A percentile compares a stretch with the other conserved stretches of the same genome.
phyloP scores from a whole-genome alignment of 768 basidiomycete species.

The Lactarius sanguifluus region DNA sequence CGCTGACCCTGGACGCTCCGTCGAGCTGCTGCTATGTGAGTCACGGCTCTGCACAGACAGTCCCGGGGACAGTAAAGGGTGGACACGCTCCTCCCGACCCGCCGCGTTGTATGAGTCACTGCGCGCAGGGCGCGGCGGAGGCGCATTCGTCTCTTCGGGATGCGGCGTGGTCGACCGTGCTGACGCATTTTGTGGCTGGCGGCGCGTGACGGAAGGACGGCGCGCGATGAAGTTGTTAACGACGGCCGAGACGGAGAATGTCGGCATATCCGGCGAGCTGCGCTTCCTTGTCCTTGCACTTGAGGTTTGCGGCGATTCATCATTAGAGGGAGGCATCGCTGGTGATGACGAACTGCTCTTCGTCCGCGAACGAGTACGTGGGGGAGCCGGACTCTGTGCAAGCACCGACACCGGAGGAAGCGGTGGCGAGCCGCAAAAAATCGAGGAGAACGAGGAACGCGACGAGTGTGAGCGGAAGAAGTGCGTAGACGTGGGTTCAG shows the following conservation, averaged over 20 bases:
- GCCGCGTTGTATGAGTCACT: slow-evolving; percentile 26
- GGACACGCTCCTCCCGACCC: slow-evolving; percentile 24
- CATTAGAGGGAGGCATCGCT: background rate
- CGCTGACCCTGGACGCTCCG: slow-evolving; percentile 23
- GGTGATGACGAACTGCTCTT: slow-evolving; percentile 12
- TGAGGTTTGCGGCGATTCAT: slow-evolving; percentile 3
- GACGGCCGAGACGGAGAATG: slow-evolving; percentile 47
- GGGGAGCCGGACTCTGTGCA: background rate
- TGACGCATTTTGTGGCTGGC: slow-evolving; percentile 12
- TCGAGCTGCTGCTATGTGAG: slow-evolving; percentile 24
- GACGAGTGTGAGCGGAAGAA: slow-evolving; percentile 49
- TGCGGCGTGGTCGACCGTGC: slow-evolving; percentile 9
- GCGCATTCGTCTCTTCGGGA: slow-evolving; percentile 27
- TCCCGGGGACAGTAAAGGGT: slow-evolving; percentile 22
- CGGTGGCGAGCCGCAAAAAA: slow-evolving; percentile 38
- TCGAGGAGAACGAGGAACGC: slow-evolving; percentile 59
- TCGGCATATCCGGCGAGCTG: slow-evolving; percentile 48
- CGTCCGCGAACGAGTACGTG: slow-evolving; percentile 3
- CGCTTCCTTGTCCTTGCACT: slow-evolving; percentile 16
- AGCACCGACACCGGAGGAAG: background rate
- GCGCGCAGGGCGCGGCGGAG: slow-evolving; percentile 33
- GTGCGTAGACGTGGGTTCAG: slow-evolving; percentile 53
- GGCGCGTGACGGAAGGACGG: slow-evolving; percentile 24
- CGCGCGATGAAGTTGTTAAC: slow-evolving; percentile 46
- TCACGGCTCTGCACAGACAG: slow-evolving; percentile 30